phyloP scores from a whole-genome alignment of 257 asterid genomes.

The Salvia hispanica region DNA sequence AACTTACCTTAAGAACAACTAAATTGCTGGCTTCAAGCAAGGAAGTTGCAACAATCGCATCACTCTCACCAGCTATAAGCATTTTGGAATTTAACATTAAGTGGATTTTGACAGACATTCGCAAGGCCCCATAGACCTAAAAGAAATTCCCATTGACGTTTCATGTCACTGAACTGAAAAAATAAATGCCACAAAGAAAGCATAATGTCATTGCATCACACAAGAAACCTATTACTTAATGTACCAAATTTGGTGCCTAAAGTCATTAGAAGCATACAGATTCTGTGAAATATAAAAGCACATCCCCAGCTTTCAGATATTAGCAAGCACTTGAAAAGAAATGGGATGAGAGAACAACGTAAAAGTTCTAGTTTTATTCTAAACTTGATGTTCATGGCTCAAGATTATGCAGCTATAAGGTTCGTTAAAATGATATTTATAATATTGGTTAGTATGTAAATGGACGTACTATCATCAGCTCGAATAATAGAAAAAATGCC shows the following conservation, averaged over 20 bases:
- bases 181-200: conserved; percentile 25
- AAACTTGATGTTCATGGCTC: conserved; percentile 5
- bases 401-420: conserved; percentile 4
- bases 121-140: conserved; percentile 85
- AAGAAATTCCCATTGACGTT: conserved; percentile 36
- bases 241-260: not conserved
- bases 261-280: conserved; percentile 13
- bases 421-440: not conserved
- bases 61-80: conserved; percentile 71
- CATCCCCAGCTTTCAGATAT: conserved; percentile 20
- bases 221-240: conserved; percentile 11
- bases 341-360: not conserved
- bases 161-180: conserved; percentile 37
- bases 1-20: conserved; percentile 80
- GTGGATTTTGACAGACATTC: conserved; percentile 91
- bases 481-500: not conserved
- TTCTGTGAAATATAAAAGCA: conserved; percentile 1
- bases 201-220: conserved; percentile 19
- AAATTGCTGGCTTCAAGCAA: conserved; percentile 91
- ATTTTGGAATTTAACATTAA: conserved; percentile 84
- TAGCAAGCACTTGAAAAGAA: conserved; percentile 17
- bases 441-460: not conserved
- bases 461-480: not conserved
- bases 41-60: conserved; percentile 76
- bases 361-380: not conserved